Percentiles rank a stretch among this genome's conserved stretches.
Evolutionary conservation across 1,139 yeast species (phyloP).

Genomic region (Yamadazyma siamensis): DNA sequence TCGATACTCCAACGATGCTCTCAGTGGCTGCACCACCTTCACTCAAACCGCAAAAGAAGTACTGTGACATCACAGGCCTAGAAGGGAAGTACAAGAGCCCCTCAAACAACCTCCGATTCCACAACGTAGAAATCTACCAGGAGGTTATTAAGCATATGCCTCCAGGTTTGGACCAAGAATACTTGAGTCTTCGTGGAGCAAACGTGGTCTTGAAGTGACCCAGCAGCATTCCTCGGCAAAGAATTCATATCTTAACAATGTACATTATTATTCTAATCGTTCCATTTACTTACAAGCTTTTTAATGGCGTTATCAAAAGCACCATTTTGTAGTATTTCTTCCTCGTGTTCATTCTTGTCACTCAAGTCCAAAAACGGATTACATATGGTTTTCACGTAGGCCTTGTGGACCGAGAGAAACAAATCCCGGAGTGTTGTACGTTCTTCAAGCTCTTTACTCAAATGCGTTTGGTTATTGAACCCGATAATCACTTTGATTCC

Average conservation of each 20-base stretch:
- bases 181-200: conserved; percentile 82
- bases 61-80: conserved; percentile 93
- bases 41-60: conserved; percentile 71
- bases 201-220: conserved; percentile 80
- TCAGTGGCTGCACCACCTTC: conserved; percentile 87
- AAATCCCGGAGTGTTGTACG: conserved; percentile 20
- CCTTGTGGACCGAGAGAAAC: conserved; percentile 43
- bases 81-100: conserved; percentile 77
- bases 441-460: conserved; percentile 7
- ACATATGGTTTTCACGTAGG: conserved; percentile 49
- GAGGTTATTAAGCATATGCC: conserved; percentile 75
- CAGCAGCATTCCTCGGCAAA: conserved; percentile 21
- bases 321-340: conserved; percentile 25
- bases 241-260: conserved; percentile 1
- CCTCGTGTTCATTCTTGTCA: conserved; percentile 21
- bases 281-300: conserved; percentile 34
- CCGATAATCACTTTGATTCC: conserved; percentile 62
- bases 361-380: conserved; percentile 50
- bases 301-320: conserved; percentile 38
- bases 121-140: conserved; percentile 81
- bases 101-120: conserved; percentile 70
- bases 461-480: conserved; percentile 13
- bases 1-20: conserved; percentile 55
- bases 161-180: conserved; percentile 92
- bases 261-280: conserved; percentile 5